phyloP scores from a whole-genome alignment of 805 yeast genomes.

The Metschnikowia amazonensis region DNA sequence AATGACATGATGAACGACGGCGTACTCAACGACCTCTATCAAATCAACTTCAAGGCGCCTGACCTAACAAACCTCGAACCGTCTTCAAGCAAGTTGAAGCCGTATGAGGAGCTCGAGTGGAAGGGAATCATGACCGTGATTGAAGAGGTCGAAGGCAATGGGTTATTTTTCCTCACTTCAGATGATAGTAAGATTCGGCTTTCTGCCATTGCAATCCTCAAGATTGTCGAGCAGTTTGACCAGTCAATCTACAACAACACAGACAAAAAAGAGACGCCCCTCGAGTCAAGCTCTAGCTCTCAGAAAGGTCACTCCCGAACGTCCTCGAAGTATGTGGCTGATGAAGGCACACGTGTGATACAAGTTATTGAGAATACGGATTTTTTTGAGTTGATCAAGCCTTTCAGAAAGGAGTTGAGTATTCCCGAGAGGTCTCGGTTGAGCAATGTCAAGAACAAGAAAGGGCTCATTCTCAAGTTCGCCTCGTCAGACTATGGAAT shows the following conservation, averaged over 20 bases:
- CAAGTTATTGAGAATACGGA: slow-evolving; percentile 73
- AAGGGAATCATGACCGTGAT: slow-evolving; percentile 77
- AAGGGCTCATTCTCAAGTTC: slow-evolving; percentile 64
- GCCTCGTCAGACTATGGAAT: slow-evolving; percentile 94
- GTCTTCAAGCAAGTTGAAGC: slow-evolving; percentile 21
- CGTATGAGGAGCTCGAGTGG: slow-evolving; percentile 65
- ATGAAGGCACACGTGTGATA: slow-evolving; percentile 69
- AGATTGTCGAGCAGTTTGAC: slow-evolving; percentile 83
- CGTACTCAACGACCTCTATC: slow-evolving; percentile 40
- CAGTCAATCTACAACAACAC: slow-evolving; percentile 62
- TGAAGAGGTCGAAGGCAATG: slow-evolving; percentile 96
- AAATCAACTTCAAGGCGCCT: slow-evolving; percentile 42
- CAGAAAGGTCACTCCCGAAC: slow-evolving; percentile 46
- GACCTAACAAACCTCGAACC: slow-evolving; percentile 24
- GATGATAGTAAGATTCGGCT: slow-evolving; percentile 75
- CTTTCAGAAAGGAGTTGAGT: slow-evolving; percentile 49
- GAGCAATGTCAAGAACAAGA: slow-evolving; percentile 57
- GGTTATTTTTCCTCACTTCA: slow-evolving; percentile 84
- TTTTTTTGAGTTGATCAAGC: slow-evolving; percentile 57
- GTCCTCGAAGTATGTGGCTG: slow-evolving; percentile 72
- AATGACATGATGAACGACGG: slow-evolving; percentile 37
- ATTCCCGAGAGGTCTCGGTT: slow-evolving; percentile 77
- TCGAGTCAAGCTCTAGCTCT: slow-evolving; percentile 20
- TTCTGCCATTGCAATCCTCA: slow-evolving; percentile 69
- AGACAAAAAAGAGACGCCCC: slow-evolving; percentile 20